Evolutionary conservation across 2,329 filamentous ascomycete genomes (phyloP), one percentile per base, ranked within the genome.

Genomic region (Xylogone sp.): DNA sequence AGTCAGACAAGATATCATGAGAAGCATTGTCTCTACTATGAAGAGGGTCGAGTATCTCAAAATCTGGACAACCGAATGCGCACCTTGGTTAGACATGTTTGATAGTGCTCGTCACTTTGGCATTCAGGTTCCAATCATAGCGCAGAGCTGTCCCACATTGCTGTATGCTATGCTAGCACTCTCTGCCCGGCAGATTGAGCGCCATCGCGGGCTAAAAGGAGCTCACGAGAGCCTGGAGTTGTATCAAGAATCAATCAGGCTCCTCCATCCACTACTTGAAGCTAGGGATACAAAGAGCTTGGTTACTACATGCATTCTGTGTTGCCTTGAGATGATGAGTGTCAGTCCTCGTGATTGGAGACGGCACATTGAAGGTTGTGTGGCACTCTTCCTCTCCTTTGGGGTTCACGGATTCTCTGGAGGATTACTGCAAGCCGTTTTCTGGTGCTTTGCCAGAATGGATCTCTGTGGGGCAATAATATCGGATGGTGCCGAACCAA

Each of bases 371-470:
- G 78, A 82, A 49, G 79, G 79, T 0, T 81, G 78, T 54, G 77
- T 79, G 1, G 71, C 75, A 1, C 61, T 82, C 1, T 75, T 82
- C 20, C 71, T 75, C 53, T 71, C 75, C 1, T 73, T 75, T 51
- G 71, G 69, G 2, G 75, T 82, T 4, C 71, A 76, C 34, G 79
- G 79, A 0, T 71, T 78, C 3, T 69, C 71, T 5, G 68, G 69
- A 3, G 75, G 75, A 0, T 59, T 77, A 16, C 60, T 73, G 13
- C 76, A 79, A 56, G 78, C 77, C 0, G 68, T 82, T 0, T 82
- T 82, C 55, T 82, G 78, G 78, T 81, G 77, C 56, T 82, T 79
- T 58, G 77, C 75, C 0, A 69, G 79, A 43, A 82, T 82, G 77
- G 78, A 81, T 58, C 59, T 80, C 2, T 81, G 78, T 53, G 77